Percentiles rank a stretch among this genome's conserved stretches.
phyloP scores from a whole-genome alignment of 2,329 filamentous ascomycete species.

The Zasmidium citrigriseum region DNA sequence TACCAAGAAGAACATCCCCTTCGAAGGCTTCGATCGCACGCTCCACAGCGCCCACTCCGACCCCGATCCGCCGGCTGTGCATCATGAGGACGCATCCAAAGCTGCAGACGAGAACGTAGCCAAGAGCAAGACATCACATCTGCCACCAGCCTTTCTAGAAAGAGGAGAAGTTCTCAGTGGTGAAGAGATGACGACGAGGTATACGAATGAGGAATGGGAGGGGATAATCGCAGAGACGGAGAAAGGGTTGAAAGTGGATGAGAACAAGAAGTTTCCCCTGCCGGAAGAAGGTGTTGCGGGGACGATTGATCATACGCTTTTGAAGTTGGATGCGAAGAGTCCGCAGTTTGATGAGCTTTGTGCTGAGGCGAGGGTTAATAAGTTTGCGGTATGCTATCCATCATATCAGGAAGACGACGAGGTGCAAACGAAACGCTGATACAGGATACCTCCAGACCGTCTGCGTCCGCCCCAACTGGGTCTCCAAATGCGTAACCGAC shows the following conservation, averaged over 20 bases:
- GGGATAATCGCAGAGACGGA: constrained; percentile 41
- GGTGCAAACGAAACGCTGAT: background rate
- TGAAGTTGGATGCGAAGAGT: constrained; percentile 51
- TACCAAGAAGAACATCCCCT: background rate
- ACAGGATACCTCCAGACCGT: constrained; percentile 49
- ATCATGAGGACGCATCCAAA: background rate
- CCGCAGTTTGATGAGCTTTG: constrained; percentile 57
- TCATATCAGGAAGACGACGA: background rate
- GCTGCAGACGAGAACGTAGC: background rate
- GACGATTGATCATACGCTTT: constrained; percentile 51
- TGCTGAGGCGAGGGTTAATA: constrained; percentile 52
- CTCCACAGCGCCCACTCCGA: constrained; percentile 4
- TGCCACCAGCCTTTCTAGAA: constrained; percentile 9
- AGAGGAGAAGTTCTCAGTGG: constrained; percentile 5
- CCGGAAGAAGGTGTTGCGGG: constrained; percentile 10
- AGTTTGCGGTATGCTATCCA: constrained; percentile 44
- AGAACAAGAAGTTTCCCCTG: constrained; percentile 10
- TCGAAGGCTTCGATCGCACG: background rate
- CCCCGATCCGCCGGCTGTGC: background rate
- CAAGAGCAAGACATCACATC: background rate
- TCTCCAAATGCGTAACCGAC: constrained; percentile 51
- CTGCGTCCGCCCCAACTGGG: constrained; percentile 57
- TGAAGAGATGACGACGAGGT: constrained; percentile 31
- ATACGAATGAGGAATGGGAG: constrained; percentile 49
- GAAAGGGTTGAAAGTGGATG: constrained; percentile 12